Conservation (phyloP, 140 eudicot species). For the Stevia rebaudiana region DNA sequence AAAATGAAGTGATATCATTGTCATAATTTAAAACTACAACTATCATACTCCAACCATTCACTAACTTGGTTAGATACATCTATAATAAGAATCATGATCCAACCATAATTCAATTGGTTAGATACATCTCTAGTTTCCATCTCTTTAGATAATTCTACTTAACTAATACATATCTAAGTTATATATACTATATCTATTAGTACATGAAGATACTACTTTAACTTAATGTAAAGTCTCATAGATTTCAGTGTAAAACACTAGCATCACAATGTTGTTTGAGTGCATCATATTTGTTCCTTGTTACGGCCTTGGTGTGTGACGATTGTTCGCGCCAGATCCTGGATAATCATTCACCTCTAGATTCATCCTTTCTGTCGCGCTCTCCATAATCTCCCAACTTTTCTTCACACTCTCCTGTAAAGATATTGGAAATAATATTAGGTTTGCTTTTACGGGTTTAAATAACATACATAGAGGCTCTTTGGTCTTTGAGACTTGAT, state of each 20-base stretch:
- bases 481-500: background rate
- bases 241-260: conserved; percentile 13
- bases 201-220: conserved; percentile 11
- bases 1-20: background rate
- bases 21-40: background rate
- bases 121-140: background rate
- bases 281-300: conserved; percentile 1
- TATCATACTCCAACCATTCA: background rate
- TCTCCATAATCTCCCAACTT: conserved; percentile 18
- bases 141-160: background rate
- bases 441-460: background rate
- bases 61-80: background rate
- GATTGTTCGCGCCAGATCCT: conserved; percentile 88
- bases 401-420: conserved; percentile 23
- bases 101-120: conserved; percentile 21
- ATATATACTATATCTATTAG: background rate
- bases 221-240: background rate
- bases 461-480: background rate
- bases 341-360: conserved; percentile 69
- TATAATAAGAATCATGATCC: background rate
- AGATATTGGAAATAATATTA: background rate
- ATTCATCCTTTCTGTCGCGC: conserved; percentile 39
- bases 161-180: background rate
- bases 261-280: conserved; percentile 11
- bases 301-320: conserved; percentile 74